Evolutionary conservation across 2,329 filamentous ascomycete genomes (phyloP).

Genomic region (Aphanoascus verrucosus): DNA sequence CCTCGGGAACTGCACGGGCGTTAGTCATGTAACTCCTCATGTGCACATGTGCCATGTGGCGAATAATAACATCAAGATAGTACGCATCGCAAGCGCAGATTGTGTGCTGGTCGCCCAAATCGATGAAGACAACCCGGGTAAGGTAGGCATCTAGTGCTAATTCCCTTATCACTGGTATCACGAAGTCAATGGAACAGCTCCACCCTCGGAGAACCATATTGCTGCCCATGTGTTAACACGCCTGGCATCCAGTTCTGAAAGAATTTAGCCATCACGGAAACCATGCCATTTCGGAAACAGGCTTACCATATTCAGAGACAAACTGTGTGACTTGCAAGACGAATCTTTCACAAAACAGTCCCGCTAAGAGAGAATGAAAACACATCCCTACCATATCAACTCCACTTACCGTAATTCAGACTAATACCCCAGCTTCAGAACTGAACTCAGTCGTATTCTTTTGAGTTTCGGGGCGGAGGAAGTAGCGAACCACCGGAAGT

Average conservation of each 20-base stretch:
- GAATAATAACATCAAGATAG: background rate
- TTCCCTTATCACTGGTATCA: background rate
- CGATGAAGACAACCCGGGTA: background rate
- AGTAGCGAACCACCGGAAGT: background rate
- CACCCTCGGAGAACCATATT: background rate
- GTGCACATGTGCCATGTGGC: background rate
- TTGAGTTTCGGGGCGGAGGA: conserved; percentile 9
- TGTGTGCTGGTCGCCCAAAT: background rate
- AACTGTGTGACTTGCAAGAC: conserved; percentile 4
- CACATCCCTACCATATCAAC: background rate
- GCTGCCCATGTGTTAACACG: too few relatives aligned
- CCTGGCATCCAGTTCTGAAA: too few relatives aligned
- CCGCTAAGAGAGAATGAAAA: background rate
- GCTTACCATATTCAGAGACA: conserved; percentile 1
- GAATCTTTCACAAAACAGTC: background rate
- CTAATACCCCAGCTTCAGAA: background rate
- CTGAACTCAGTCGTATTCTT: background rate
- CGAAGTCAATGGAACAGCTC: background rate
- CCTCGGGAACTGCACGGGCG: background rate
- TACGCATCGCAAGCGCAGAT: background rate
- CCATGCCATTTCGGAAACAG: background rate
- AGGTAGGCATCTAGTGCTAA: background rate
- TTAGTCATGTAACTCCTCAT: background rate
- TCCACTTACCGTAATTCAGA: background rate
- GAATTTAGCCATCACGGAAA: background rate